Base-by-base conservation (phyloP, 2,329 filamentous ascomycete species). In the Fusarium cicatricum region DNA sequence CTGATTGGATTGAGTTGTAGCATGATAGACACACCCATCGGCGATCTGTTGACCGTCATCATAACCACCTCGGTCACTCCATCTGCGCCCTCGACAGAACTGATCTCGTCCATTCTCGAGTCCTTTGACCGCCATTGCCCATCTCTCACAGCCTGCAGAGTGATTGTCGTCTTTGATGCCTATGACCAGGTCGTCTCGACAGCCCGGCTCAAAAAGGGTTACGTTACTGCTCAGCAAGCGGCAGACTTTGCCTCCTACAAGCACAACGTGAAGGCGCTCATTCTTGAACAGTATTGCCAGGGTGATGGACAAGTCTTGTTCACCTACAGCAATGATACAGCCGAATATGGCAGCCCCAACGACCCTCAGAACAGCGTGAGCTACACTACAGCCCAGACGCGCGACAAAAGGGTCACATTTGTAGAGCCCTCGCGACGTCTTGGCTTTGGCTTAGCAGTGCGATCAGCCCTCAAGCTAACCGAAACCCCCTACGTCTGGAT, bases 1-100 rank as follows among this genome's bases (percentile, higher is more conserved):
- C 9, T 26, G 9, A 26, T 10, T n/a, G 23, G 23, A 10, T 26
- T 26, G 12, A 32, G 5, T 3, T n/a, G 14, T 32, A 32, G 29
- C 14, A 12, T 32, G 14, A 32, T n/a, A n/a, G 12, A 32, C 11
- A n/a, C 11, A 2, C n/a, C 29, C 38, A 53, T 55, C 32, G 54
- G 47, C n/a, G 47, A 36, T 11, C 19, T 54, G 5, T 33, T 70
- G 17, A 75, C 73, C 1, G 64, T 74, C 15, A 76, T 85, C 41
- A 76, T 85, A 59, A 84, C 82, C 1, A 85, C 82, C 0, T 85
- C 82, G 3, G 77, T 82, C 1, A 85, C 82, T 0, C 82, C 82
- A 0, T 85, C 82, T 1, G 77, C 80, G 0, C 82, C 82, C 0
- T 79, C 80, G 0, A 81, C 81, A 0, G 82, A 83, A 14, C 76